Evolutionary conservation across 306 rosid species (phyloP).

Genomic region (Gillenia trifoliata): DNA sequence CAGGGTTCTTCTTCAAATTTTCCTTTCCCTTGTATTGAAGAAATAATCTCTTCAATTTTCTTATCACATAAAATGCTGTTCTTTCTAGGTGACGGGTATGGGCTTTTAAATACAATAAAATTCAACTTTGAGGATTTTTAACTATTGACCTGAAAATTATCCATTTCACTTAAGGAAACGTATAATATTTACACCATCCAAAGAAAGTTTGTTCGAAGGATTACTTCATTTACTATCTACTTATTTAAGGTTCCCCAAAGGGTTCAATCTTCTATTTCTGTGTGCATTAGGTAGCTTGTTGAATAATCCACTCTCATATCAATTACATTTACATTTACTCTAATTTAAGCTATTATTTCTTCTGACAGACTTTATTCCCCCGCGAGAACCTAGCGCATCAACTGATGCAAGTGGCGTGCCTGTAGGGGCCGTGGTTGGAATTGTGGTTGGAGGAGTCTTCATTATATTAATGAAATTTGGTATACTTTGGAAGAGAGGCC

Average conservation of each 20-base stretch:
- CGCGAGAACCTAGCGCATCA: too few species aligned
- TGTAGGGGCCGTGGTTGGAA: conserved; percentile 29
- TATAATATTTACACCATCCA: too few species aligned
- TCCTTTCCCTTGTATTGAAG: neutral
- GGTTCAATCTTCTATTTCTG: neutral
- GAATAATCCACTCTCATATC: neutral
- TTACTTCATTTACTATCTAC: too few species aligned
- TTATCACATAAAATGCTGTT: neutral
- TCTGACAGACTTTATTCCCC: too few species aligned
- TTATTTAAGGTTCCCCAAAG: too few species aligned
- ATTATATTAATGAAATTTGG: conserved; percentile 18
- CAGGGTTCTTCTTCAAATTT: too few species aligned
- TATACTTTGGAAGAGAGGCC: conserved; percentile 38
- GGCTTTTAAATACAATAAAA: neutral
- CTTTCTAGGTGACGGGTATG: neutral
- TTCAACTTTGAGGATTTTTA: neutral
- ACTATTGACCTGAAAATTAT: neutral
- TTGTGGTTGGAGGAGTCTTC: conserved; percentile 33
- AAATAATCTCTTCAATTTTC: neutral
- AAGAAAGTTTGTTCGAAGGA: too few species aligned
- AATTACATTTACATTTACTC: neutral
- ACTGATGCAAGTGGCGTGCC: conserved; percentile 6
- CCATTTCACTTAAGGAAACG: neutral
- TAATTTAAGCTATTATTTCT: too few species aligned
- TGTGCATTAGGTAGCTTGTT: neutral